Evolutionary conservation across 106 monocot genomes (phyloP).

Genomic region (Dendrobium chrysotoxum): DNA sequence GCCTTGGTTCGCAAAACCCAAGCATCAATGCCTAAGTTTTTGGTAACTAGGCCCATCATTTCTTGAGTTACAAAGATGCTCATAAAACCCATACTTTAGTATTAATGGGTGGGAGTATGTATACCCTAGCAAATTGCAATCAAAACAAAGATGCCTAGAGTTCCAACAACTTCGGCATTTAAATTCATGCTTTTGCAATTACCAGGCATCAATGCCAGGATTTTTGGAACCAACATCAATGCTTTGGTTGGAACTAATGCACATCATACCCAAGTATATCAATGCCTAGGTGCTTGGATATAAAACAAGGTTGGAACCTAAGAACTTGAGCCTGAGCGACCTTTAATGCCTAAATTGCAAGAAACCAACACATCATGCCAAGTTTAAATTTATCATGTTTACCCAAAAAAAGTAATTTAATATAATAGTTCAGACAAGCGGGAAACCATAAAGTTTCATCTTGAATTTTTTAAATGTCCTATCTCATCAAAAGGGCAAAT

Average conservation of each 20-base stretch:
- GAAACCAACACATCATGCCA: background rate
- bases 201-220: background rate
- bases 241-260: background rate
- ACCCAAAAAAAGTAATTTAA: background rate
- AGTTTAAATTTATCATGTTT: background rate
- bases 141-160: background rate
- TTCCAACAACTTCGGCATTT: background rate
- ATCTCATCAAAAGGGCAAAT: background rate
- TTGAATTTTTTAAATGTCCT: background rate
- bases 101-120: background rate
- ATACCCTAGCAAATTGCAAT: background rate
- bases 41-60: background rate
- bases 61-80: background rate
- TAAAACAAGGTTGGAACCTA: background rate
- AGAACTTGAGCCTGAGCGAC: background rate
- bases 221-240: background rate
- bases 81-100: background rate
- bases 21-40: background rate
- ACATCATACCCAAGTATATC: background rate
- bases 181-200: background rate
- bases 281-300: background rate
- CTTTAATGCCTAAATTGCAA: background rate
- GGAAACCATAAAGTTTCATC: background rate
- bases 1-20: background rate
- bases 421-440: background rate